Percentiles rank a stretch among this genome's conserved stretches.
These are phyloP conservation scores for Linum trigynum DNA, from an alignment of 345 rosid genomes.

Conservation along the genomic window DNA sequence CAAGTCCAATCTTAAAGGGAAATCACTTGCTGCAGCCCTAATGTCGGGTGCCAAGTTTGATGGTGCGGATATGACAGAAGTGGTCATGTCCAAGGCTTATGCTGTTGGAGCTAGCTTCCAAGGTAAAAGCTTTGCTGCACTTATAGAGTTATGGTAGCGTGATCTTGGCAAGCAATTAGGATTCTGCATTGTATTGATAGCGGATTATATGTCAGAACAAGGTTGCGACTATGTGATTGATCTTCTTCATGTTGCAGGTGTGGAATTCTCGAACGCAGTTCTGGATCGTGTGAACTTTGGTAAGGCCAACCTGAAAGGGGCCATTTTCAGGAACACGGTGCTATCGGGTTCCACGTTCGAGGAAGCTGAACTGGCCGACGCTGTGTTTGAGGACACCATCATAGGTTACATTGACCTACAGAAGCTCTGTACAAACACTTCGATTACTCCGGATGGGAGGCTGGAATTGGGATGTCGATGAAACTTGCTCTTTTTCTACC, in stretches of 20 bases:
- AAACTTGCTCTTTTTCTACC: slow-evolving; percentile 4
- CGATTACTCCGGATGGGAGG: slow-evolving; percentile 42
- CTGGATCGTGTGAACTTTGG: slow-evolving; percentile 72
- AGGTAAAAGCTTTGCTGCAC: slow-evolving; percentile 29
- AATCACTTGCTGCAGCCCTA: slow-evolving; percentile 88
- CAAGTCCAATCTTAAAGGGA: slow-evolving; percentile 76
- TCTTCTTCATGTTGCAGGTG: slow-evolving; percentile 34
- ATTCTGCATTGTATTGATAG: too few relatives aligned
- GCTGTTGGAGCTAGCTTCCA: slow-evolving; percentile 97
- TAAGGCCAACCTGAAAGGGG: slow-evolving; percentile 73
- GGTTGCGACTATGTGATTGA: neutral
- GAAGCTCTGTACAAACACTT: slow-evolving; percentile 47
- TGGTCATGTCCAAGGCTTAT: slow-evolving; percentile 95
- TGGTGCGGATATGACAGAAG: slow-evolving; percentile 96
- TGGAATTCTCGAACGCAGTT: slow-evolving; percentile 77
- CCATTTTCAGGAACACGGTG: slow-evolving; percentile 63
- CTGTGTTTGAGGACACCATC: slow-evolving; percentile 54
- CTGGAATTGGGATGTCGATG: slow-evolving; percentile 51
- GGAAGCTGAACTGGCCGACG: slow-evolving; percentile 60
- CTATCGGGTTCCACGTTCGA: slow-evolving; percentile 78
- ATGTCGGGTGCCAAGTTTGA: slow-evolving; percentile 95
- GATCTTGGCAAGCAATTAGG: too few relatives aligned
- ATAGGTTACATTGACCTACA: slow-evolving; percentile 65
- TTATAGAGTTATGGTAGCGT: too few relatives aligned
- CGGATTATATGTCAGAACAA: too few relatives aligned